Base-by-base conservation (phyloP, 305 asterid species). In the Petunia hybrid region DNA sequence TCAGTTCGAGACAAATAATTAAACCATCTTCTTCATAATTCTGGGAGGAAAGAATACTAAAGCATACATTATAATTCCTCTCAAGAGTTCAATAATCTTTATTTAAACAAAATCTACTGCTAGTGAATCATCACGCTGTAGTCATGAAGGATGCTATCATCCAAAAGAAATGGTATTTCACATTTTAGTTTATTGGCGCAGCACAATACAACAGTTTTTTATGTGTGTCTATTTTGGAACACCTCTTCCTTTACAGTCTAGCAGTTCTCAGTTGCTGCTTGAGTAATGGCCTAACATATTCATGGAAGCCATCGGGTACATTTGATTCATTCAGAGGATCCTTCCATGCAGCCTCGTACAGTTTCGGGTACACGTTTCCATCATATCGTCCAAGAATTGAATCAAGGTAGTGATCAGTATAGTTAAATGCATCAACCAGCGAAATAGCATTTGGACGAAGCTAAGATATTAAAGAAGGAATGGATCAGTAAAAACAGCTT, bases 281-380 rank as follows among this genome's bases (percentile, higher is more conserved):
- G 40, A 97, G 91, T 88, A 94, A 68, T 35, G 99, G 99, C 88
- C 88, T 89, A 35, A 97, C 59, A 80, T 94, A 97, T 82, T 97
- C 94, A 13, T 91, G 92, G 85, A 89, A 94, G 74, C 99, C 99
- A 74, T 92, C 98, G 3, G 97, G 87, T 16, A 97, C 41, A 42
- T 80, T 94, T 1, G 95, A 65, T 2, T 94, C 92, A 39, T 97
- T 97, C 79, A 97, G 75, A 12, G 99, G 99, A 81, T 95, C 97
- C 86, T 92, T 94, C 99, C 97, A 93, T 36, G 99, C 99, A 31
- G 93, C 99, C 80, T 92, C 97, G 4, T 92, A 97, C 45, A 97
- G 98, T 73, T 93, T 92, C 3, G 99, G 99, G 83, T 97, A 97
- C 69, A 97, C 99, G 73, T 97, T 93, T 43, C 99, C 99, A 55